These are phyloP conservation scores for Baorangia bicolor DNA, from an alignment of 768 basidiomycete genomes.

Conservation along the genomic window DNA sequence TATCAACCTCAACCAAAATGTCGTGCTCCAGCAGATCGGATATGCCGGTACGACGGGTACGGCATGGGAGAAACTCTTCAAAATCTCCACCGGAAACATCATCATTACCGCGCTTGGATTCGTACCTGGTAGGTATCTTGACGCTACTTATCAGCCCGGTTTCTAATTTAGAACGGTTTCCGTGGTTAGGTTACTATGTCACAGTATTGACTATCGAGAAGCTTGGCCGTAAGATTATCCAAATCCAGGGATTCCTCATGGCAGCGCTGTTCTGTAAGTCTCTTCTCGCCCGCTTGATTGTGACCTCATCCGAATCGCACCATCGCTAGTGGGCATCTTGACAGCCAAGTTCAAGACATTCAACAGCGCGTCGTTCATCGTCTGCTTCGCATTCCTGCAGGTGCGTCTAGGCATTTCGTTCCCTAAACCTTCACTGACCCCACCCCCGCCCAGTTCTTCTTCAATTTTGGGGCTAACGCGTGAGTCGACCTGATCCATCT, in stretches of 20 bases:
- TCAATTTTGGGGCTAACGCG: constrained; percentile 79
- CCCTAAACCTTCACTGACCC: neutral
- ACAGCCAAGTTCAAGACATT: constrained; percentile 63
- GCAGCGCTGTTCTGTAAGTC: constrained; percentile 63
- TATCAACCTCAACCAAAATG: constrained; percentile 72
- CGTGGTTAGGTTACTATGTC: constrained; percentile 59
- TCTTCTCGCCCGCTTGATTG: neutral
- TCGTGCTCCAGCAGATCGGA: constrained; percentile 73
- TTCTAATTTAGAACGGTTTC: neutral
- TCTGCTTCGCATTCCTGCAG: constrained; percentile 70
- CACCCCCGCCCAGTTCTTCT: constrained; percentile 56
- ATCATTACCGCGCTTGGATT: constrained; percentile 77
- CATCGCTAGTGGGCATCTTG: constrained; percentile 55
- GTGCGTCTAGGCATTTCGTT: constrained; percentile 21
- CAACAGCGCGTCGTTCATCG: constrained; percentile 60
- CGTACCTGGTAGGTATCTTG: constrained; percentile 54
- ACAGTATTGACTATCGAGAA: constrained; percentile 69
- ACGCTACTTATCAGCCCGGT: neutral
- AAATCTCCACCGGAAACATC: constrained; percentile 63
- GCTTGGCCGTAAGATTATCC: constrained; percentile 73
- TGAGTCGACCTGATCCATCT: constrained; percentile 28
- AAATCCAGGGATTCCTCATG: constrained; percentile 71
- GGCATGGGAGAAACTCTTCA: constrained; percentile 65
- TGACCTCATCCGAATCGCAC: neutral
- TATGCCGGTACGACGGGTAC: constrained; percentile 57